A percentile compares a stretch with the other conserved stretches of the same genome.
Evolutionary conservation across 305 asterid genomes (phyloP).

Genomic region (Solanum hybrid): DNA sequence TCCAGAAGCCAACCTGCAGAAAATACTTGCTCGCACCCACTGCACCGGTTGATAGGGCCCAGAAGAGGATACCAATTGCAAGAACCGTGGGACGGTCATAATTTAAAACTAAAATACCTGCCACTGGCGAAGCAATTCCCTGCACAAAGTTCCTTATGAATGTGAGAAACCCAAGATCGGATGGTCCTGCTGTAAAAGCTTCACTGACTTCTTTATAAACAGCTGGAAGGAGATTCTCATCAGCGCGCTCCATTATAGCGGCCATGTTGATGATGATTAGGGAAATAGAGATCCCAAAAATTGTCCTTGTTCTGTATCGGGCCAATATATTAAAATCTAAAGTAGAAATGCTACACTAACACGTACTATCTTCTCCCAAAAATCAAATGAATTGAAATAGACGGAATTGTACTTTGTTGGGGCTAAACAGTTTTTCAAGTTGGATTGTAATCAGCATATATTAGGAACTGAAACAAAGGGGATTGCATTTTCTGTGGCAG

Average conservation of each 20-base stretch:
- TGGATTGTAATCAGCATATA: neutral
- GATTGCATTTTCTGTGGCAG: neutral
- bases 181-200: constrained; percentile 83
- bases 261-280: constrained; percentile 89
- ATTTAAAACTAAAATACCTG: constrained; percentile 72
- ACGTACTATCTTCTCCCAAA: constrained; percentile 1
- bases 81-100: constrained; percentile 90
- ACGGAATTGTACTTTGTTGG: neutral
- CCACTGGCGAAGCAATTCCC: constrained; percentile 87
- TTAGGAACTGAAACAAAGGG: neutral
- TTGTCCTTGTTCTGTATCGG: constrained; percentile 40
- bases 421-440: neutral
- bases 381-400: neutral
- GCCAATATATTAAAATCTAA: neutral
- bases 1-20: constrained; percentile 76
- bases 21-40: constrained; percentile 82
- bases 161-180: constrained; percentile 95
- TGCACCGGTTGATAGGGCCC: constrained; percentile 95
- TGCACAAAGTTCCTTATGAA: constrained; percentile 68
- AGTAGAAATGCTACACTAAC: neutral
- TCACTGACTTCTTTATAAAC: constrained; percentile 98
- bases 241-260: constrained; percentile 96
- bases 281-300: constrained; percentile 81
- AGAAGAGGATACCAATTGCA: constrained; percentile 74
- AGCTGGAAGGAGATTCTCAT: constrained; percentile 94